Evolutionary conservation across 2,329 filamentous ascomycete species (phyloP), one percentile per base, ranked within the genome.

Genomic region (Beauveria sp.): DNA sequence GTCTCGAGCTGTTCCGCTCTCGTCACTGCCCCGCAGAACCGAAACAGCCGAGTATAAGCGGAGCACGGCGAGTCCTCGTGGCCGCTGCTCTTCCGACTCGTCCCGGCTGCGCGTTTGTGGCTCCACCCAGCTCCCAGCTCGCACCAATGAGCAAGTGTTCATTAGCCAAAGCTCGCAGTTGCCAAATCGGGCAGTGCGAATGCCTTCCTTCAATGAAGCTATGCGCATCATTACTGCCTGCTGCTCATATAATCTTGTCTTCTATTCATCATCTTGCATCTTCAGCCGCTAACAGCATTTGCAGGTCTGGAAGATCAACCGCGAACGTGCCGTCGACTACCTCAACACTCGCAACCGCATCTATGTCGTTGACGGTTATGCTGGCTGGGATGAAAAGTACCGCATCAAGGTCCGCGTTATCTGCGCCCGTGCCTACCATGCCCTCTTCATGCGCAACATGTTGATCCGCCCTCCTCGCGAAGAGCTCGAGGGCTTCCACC

Each of bases 401-500:
- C 86, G 93, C 69, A 98, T 99, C 80, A 90, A 88, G 72, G 95
- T 99, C 71, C 93, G 95, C 73, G 93, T 99, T 67, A 93, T 99
- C 74, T 99, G 95, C 81, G 95, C 95, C 68, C 93, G 95, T 75
- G 95, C 95, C 78, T 99, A 99, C 85, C 95, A 99, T 85, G 95
- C 95, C 65, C 87, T 99, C 67, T 99, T 99, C 87, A 99, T 99
- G 95, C 91, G 93, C 75, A 99, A 99, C 85, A 99, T 99, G 95
- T 89, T 99, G 74, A 99, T 99, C 82, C 90, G 95, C 70, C 95
- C 95, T 66, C 83, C 88, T 59, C 86, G 85, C 66, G 90, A 96
- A 79, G 93, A 99, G 83, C 88, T 99, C 61, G 89, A 96, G 81
- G 86, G 91, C 80, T 99, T 99, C 87, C 91, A 96, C 78, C 95